phyloP scores from a whole-genome alignment of 2,329 filamentous ascomycete species.

The Penicillium sp. region DNA sequence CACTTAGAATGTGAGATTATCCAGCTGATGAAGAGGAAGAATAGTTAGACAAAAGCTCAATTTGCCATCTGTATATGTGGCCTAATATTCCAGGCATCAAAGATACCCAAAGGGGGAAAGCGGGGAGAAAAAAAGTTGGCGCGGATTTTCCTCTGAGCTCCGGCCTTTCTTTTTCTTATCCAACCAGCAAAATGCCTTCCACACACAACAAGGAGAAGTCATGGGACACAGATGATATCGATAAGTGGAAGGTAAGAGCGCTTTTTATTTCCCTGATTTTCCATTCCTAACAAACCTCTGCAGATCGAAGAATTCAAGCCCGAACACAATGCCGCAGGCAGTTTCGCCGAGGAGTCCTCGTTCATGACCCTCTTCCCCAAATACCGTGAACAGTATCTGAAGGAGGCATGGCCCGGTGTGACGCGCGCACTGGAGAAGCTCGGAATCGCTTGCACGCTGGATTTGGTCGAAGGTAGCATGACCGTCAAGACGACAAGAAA shows the following conservation, averaged over 20 bases:
- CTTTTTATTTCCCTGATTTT: neutral
- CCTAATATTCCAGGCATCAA: constrained; percentile 11
- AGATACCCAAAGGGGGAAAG: constrained; percentile 19
- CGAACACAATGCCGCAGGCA: constrained; percentile 80
- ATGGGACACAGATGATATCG: constrained; percentile 95
- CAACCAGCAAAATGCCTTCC: constrained; percentile 68
- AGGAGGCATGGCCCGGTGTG: constrained; percentile 88
- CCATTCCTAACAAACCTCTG: neutral
- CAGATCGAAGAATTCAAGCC: constrained; percentile 80
- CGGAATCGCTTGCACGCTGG: constrained; percentile 87
- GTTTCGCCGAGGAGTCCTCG: constrained; percentile 89
- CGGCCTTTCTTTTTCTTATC: constrained; percentile 11
- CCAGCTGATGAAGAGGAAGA: no score
- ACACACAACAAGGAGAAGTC: constrained; percentile 88
- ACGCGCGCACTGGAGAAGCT: constrained; percentile 83
- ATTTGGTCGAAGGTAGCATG: constrained; percentile 95
- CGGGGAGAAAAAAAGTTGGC: constrained; percentile 30
- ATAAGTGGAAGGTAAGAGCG: constrained; percentile 81
- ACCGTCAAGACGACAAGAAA: constrained; percentile 92
- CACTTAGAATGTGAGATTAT: no score
- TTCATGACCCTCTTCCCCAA: constrained; percentile 86
- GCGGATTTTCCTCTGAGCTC: constrained; percentile 26
- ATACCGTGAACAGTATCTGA: constrained; percentile 92
- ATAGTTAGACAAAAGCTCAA: no score
- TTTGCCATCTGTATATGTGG: neutral